A percentile compares a stretch with the other conserved stretches of the same genome.
phyloP scores from a whole-genome alignment of 176 grass and related monocot genomes.

The Zea mays region Zm-B73-REFERENCE-NAM-5.0 NC_050101.1:58520501-58521000 shows the following conservation, averaged over 20 bases:
- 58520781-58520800: no score
- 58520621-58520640: background rate
- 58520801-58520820: no score
- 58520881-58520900: no score
- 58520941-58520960: background rate
- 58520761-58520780: no score
- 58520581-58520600: background rate
- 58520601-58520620: background rate
- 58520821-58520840: no score
- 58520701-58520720: no score
- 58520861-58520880: no score
- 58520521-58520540: background rate
- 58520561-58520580: background rate
- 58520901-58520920: no score
- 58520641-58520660: background rate
- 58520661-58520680: background rate
- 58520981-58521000: background rate
- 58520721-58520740: no score
- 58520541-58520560: background rate
- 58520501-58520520: background rate
- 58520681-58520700: no score
- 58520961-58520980: background rate
- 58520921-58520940: background rate
- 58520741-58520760: no score
- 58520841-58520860: no score